These are phyloP conservation scores for Tuber umbilicatum DNA, from an alignment of 495 filamentous ascomycete genomes.

Conservation along the genomic window DNA sequence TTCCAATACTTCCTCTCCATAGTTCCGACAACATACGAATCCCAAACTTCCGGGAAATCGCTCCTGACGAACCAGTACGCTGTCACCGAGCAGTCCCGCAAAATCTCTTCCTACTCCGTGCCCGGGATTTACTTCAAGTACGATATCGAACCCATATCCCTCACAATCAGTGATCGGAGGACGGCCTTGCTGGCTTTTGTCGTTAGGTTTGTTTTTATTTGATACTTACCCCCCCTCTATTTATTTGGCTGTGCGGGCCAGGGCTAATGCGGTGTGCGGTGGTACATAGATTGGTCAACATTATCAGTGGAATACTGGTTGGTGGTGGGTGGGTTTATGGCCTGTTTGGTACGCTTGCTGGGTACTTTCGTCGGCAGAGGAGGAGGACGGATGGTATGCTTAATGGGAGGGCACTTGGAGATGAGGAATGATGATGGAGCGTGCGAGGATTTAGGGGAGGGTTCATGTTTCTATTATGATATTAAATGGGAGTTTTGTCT, in stretches of 20 bases:
- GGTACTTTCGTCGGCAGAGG: constrained; percentile 45
- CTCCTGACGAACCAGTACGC: constrained; percentile 97
- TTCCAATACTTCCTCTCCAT: constrained; percentile 98
- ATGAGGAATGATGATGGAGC: constrained; percentile 45
- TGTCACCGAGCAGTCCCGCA: constrained; percentile 72
- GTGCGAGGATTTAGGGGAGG: not conserved
- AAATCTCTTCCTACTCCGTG: constrained; percentile 61
- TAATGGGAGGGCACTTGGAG: constrained; percentile 48
- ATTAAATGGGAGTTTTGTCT: not conserved
- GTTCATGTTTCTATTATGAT: constrained; percentile 11
- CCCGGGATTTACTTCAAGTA: constrained; percentile 99
- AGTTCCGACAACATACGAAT: constrained; percentile 82
- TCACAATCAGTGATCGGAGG: constrained; percentile 77
- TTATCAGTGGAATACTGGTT: constrained; percentile 56
- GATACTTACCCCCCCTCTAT: constrained; percentile 44
- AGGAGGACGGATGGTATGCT: constrained; percentile 51
- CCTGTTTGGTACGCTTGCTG: constrained; percentile 41
- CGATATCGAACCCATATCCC: constrained; percentile 91
- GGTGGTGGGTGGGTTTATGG: constrained; percentile 57
- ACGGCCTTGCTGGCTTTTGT: constrained; percentile 65
- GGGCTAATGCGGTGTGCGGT: constrained; percentile 54
- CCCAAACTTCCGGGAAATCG: constrained; percentile 54
- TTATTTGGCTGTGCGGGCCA: constrained; percentile 58
- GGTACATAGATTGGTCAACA: constrained; percentile 52
- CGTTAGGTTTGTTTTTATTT: constrained; percentile 55